Base-by-base conservation (phyloP, 2,329 filamentous ascomycete species). In the Diaporthe destruens region DNA sequence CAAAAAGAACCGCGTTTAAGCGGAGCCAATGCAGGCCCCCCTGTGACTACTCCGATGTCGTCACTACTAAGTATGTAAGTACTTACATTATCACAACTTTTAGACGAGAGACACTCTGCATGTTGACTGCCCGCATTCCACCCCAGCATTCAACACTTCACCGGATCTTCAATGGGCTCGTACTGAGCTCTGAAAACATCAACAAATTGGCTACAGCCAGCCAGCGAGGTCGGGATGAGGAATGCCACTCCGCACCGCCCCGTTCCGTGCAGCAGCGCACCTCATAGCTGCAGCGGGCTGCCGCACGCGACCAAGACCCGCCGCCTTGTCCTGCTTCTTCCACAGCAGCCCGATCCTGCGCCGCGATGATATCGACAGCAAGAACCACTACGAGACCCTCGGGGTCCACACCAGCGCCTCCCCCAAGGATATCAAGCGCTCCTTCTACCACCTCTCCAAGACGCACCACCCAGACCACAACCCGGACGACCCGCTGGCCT, bases 381-480 rank as follows among this genome's bases (percentile, higher is more conserved):
- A 80, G 77, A 94, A 91, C 74, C 93, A 97, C 84, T 99, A 99
- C 82, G 93, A 96, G 78, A 91, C 92, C 53, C 88, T 99, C 67
- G 89, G 92, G 54, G 82, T 99, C n/a, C 83, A 89, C 0, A 86
- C 87, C 54, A 88, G 88, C 75, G 95, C 96, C 53, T 90, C 93
- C 20, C 20, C 36, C n/a, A 54, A 55, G 51, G 32, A 49, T 7
- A 42, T 56, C 42, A 67, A 57, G 57, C 91, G 89, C 78, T 90
- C 90, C 76, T 99, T 98, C 89, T 98, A 98, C 87, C 84, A 88
- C 74, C 93, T 98, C 81, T 98, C 95, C 79, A 97, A 98, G 84
- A 85, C 88, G 69, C 92, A 98, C 87, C 96, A 99, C 83, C 96
- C 96, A 0, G 96, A 99, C 87, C 91, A 91, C 80, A 97, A 98